Conservation (phyloP, 495 filamentous ascomycete species). For the Cladorrhinum samala region DNA sequence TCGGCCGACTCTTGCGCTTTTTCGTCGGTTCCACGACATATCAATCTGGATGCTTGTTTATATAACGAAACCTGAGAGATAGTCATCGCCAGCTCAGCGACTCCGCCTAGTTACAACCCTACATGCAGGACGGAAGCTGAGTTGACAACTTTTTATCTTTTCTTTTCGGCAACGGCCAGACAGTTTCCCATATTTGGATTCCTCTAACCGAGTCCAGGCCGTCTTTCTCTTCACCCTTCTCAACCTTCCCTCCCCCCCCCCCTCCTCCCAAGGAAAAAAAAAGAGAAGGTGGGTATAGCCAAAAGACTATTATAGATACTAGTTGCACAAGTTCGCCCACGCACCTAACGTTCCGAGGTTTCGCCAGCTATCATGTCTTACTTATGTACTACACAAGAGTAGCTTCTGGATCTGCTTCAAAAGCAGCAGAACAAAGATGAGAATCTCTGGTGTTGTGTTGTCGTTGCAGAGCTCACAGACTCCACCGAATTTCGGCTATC, state of each 20-base stretch:
- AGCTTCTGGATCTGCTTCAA: not conserved
- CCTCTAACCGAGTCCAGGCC: not conserved
- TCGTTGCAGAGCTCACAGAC: constrained; percentile 12
- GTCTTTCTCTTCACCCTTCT: not conserved
- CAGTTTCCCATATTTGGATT: too few species aligned
- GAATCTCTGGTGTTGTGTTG: not conserved
- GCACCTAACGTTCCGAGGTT: too few species aligned
- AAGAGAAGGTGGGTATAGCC: too few species aligned
- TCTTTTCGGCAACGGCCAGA: too few species aligned
- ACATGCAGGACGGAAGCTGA: too few species aligned
- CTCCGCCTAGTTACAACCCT: not conserved
- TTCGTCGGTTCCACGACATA: constrained; percentile 11
- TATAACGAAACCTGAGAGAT: constrained; percentile 1
- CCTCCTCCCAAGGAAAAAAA: too few species aligned
- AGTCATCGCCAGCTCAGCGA: not conserved
- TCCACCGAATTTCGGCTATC: constrained; percentile 22
- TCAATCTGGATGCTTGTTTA: not conserved
- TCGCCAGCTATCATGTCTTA: too few species aligned
- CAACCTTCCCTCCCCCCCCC: too few species aligned
- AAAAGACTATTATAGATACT: too few species aligned
- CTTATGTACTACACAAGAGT: not conserved
- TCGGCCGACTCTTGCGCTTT: constrained; percentile 5
- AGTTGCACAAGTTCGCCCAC: too few species aligned
- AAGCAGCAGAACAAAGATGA: not conserved
- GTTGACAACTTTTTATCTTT: too few species aligned